Base-by-base conservation (phyloP, 2,329 filamentous ascomycete genomes). In the Phyllosticta paracitricarpa region DNA sequence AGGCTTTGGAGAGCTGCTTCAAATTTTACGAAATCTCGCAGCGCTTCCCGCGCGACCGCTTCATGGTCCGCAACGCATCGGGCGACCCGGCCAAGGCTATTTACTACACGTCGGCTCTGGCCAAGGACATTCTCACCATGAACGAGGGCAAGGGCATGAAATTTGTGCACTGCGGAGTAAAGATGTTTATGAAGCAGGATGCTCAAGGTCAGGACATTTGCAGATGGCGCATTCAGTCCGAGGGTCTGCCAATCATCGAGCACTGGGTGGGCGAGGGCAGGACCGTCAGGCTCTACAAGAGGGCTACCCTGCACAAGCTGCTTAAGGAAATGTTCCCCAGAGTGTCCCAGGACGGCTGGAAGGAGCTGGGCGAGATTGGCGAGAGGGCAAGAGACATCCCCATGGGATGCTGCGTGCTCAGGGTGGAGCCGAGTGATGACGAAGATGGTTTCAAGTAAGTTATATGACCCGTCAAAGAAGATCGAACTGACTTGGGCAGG, bases 121-220 rank as follows among this genome's bases (percentile, higher is more conserved):
- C 91, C 24, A 88, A 91, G 33, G 88, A 93, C 65, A 94, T 99
- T 59, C 82, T 99, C 3, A 84, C 82, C 3, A 83, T 88, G 70
- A 99, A 99, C 72, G 91, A 97, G 74, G 89, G 91, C 53, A 87
- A 89, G 28, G 91, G 91, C 54, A 87, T 97, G 75, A 96, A 94
- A 73, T 96, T 99, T 71, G 89, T 99, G 57, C 94, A 99, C 75
- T 93, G 89, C 57, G 94, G 94, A 65, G 92, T 99, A 35, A 96
- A 96, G 78, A 97, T 97, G 91, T 99, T 96, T 62, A 94, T 97
- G 80, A 96, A 96, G 79, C 93, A 97, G 74, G 91, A 97, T 70
- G 88, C 90, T 0, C 92, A 96, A 63, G 89, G 87, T 4, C 86
- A 88, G 40, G 88, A 92, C 60, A 88, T 94, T 35, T 96, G 92